Conservation (phyloP, 768 basidiomycete genomes). For the Mycena galericulata region DNA sequence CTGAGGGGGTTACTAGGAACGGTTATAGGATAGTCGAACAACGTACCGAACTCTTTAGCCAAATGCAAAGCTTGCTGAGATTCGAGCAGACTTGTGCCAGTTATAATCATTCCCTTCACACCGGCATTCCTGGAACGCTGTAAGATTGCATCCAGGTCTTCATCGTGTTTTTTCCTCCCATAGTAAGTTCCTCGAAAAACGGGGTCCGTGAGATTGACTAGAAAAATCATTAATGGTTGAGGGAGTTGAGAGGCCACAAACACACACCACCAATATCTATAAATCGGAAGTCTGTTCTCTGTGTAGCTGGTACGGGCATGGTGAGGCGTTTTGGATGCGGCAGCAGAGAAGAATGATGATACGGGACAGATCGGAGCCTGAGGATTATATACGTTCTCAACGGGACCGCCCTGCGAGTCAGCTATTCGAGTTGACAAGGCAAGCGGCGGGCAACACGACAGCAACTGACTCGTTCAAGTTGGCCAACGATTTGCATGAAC, state of each 20-base stretch:
- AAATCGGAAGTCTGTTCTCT: conserved; percentile 1
- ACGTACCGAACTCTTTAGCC: conserved; percentile 66
- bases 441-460: not conserved
- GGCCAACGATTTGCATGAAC: too few species aligned
- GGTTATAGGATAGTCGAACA: not conserved
- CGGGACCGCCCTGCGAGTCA: conserved; percentile 16
- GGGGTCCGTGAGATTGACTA: conserved; percentile 69
- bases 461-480: conserved; percentile 18
- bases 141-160: conserved; percentile 73
- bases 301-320: not conserved
- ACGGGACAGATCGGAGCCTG: not conserved
- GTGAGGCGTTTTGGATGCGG: not conserved
- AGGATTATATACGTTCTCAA: not conserved
- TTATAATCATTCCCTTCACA: conserved; percentile 79
- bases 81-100: conserved; percentile 77
- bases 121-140: conserved; percentile 68
- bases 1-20: conserved; percentile 44
- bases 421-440: not conserved
- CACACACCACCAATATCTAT: conserved; percentile 28
- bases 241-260: not conserved
- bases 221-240: not conserved
- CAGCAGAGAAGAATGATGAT: not conserved
- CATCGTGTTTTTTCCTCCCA: conserved; percentile 64
- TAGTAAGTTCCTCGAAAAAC: conserved; percentile 66
- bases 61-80: conserved; percentile 69